Evolutionary conservation across 176 grass and related monocot species (phyloP).

Genomic region (Musa beccarii): DNA sequence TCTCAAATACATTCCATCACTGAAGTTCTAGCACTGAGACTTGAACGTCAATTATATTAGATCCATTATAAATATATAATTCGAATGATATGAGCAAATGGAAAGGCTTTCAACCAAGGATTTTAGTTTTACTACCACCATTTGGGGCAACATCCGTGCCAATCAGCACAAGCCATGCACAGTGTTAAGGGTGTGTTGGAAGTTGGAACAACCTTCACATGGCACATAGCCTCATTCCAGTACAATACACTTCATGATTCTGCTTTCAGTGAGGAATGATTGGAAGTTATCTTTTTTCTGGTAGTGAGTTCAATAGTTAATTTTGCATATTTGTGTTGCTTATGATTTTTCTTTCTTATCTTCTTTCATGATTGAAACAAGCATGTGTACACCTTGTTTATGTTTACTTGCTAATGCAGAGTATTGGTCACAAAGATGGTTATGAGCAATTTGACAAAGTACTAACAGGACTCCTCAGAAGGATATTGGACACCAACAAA

Average conservation of each 20-base stretch:
- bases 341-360: neutral
- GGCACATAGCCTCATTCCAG: neutral
- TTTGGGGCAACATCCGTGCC: neutral
- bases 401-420: conserved; percentile 33
- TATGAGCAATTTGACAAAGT: conserved; percentile 94
- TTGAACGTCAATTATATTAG: no score
- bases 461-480: conserved; percentile 71
- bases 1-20: no score
- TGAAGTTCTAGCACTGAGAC: no score
- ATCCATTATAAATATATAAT: no score
- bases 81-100: no score
- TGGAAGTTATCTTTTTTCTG: neutral
- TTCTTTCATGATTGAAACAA: neutral
- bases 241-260: neutral
- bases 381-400: conserved; percentile 14
- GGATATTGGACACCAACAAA: conserved; percentile 96
- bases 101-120: no score
- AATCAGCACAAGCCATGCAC: neutral
- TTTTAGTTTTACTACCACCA: no score
- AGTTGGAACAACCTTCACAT: neutral
- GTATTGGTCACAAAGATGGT: conserved; percentile 54
- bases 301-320: neutral
- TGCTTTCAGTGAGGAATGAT: neutral
- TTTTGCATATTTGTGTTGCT: neutral
- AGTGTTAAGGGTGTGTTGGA: neutral